phyloP scores from a whole-genome alignment of 1,284 basidiomycete species.

The Cryptococcus amylolentus region DNA sequence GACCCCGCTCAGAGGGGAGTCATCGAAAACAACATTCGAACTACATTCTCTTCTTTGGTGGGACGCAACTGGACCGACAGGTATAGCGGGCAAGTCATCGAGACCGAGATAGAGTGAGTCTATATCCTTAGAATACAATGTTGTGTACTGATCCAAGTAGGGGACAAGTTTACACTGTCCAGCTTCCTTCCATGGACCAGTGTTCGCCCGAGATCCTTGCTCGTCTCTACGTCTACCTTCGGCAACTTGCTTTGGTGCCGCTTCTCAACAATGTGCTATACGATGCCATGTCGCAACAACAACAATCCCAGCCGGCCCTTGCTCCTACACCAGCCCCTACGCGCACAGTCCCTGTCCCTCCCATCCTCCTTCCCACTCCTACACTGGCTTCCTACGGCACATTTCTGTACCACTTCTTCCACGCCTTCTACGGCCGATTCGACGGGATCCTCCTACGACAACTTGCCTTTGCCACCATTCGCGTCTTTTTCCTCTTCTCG shows the following conservation, averaged over 20 bases:
- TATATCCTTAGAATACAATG: not conserved
- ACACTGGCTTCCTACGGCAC: not conserved
- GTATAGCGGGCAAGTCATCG: conserved; percentile 19
- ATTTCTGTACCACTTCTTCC: conserved; percentile 9
- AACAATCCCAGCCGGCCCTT: conserved; percentile 4
- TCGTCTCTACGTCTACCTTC: conserved; percentile 39
- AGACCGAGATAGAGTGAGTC: conserved; percentile 41
- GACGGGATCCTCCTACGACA: conserved; percentile 22
- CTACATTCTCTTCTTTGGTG: conserved; percentile 21
- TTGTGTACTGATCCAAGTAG: conserved; percentile 8
- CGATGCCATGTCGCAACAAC: conserved; percentile 3
- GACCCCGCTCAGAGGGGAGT: conserved; percentile 9
- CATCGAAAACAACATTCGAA: conserved; percentile 18
- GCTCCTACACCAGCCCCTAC: conserved; percentile 5
- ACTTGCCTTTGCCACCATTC: conserved; percentile 32
- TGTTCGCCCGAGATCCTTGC: conserved; percentile 28
- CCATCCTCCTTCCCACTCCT: not conserved
- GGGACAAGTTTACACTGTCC: conserved; percentile 17
- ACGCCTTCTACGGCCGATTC: conserved; percentile 18
- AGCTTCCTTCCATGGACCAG: conserved; percentile 31
- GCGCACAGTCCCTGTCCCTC: not conserved
- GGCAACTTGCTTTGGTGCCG: conserved; percentile 33
- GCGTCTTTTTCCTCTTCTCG: conserved; percentile 32
- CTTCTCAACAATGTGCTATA: conserved; percentile 18
- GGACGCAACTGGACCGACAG: conserved; percentile 24